Base-by-base conservation (phyloP, 257 asterid species). In the Vinca minor region DNA sequence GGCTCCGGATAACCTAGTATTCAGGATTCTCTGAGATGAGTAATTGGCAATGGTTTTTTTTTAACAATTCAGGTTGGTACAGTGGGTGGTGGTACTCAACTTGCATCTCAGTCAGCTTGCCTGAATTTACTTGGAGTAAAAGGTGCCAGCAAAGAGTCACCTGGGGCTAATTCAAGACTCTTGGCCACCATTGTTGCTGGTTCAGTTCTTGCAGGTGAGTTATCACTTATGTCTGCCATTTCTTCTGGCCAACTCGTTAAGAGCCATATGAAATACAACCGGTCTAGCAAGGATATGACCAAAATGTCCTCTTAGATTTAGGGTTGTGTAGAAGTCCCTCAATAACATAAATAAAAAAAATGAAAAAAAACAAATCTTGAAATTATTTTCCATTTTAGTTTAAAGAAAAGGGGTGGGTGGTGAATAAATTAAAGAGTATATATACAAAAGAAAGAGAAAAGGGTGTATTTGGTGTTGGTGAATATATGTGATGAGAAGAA, bases 81-180 rank as follows among this genome's bases (percentile, higher is more conserved):
- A 4, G 85, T 81, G 4, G 85, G 85, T 60, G 85, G 85, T 41
- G 85, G 85, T 21, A 81, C 85, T 69, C 85, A 81, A 61, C 81
- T 81, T 26, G 79, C 81, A 48, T 77, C 85, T 26, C 83, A 81
- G 44, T 74, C 85, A 17, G 85, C 85, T 29, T 81, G 83, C 79
- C 48, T 81, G 69, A 81, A 72, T 74, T 63, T 81, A 69, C 75
- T 81, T 17, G 85, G 85, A 46, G 85, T 81, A 58, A 81, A 77
- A 61, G 85, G 85, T 36, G 83, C 85, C 46, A 77, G 66, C 62
- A 72, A 69, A 38, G 85, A 70, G 23, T 63, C 71, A 47, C 65
- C 85, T 11, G 85, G 85, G 23, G 66, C 81, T 36, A 78, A 81
- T 55, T 70, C 85, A 25, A 75, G 83, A 63, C 85, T 72, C 52